phyloP scores from a whole-genome alignment of 2,329 filamentous ascomycete species.

The Aspergillus costaricaensis region DNA sequence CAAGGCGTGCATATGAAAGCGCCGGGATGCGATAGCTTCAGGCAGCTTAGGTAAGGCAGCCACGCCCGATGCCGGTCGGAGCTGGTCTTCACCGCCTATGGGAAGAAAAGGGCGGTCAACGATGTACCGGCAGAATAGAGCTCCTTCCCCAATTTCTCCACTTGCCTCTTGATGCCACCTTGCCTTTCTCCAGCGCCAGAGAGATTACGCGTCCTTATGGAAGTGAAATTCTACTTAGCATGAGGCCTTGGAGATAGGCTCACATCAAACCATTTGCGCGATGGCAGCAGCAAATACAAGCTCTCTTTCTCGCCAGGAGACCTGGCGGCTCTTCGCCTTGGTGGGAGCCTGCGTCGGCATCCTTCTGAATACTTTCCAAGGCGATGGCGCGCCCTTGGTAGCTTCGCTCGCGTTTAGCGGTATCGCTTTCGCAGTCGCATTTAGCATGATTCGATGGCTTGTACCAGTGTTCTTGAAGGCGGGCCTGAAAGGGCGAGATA shows the following conservation, averaged over 20 bases:
- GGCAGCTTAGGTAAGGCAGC: background rate
- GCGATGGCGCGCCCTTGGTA: slow-evolving; percentile 83
- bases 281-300: slow-evolving; percentile 36
- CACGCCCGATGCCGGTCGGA: background rate
- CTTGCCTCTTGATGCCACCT: slow-evolving; percentile 29
- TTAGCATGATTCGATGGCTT: slow-evolving; percentile 89
- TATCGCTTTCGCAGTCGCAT: slow-evolving; percentile 78
- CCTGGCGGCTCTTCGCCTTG: slow-evolving; percentile 62
- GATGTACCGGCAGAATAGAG: slow-evolving; percentile 22
- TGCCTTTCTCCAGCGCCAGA: slow-evolving; percentile 20
- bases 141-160: slow-evolving; percentile 19
- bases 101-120: slow-evolving; percentile 26
- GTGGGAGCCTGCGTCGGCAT: slow-evolving; percentile 70
- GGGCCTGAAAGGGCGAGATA: slow-evolving; percentile 85
- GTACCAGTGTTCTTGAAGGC: slow-evolving; percentile 85
- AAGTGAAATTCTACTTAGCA: background rate
- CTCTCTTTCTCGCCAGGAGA: slow-evolving; percentile 56
- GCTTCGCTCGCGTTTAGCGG: slow-evolving; percentile 85
- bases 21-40: background rate
- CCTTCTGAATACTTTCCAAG: slow-evolving; percentile 75
- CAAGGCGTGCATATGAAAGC: slow-evolving; percentile 18
- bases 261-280: slow-evolving; percentile 5
- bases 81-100: slow-evolving; percentile 18
- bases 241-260: slow-evolving; percentile 6
- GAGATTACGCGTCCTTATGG: background rate